Conservation (phyloP, 2,329 filamentous ascomycete species). For the Magnaporthiopsis poae region DNA sequence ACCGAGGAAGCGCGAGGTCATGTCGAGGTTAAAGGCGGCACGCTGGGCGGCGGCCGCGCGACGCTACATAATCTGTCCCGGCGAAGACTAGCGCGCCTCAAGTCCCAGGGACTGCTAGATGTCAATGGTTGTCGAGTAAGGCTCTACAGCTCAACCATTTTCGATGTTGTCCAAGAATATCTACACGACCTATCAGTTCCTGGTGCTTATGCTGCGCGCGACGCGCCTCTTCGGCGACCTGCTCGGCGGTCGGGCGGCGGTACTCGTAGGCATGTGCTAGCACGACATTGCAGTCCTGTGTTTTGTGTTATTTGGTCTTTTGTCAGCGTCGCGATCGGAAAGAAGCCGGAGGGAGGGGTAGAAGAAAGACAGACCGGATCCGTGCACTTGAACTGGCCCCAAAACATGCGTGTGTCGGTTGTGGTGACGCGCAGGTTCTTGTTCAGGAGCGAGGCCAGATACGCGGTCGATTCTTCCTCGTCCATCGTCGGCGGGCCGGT, state of each 20-base stretch:
- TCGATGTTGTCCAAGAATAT: no score
- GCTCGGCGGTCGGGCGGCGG: constrained; percentile 55
- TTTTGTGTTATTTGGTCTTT: not conserved
- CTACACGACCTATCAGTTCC: no score
- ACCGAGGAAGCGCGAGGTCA: constrained; percentile 79
- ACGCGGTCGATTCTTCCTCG: constrained; percentile 21
- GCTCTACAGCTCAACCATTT: no score
- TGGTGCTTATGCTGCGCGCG: no score
- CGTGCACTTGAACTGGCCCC: constrained; percentile 87
- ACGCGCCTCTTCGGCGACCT: constrained; percentile 28
- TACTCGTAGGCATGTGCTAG: constrained; percentile 83
- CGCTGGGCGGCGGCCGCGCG: constrained; percentile 22
- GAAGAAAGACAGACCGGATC: constrained; percentile 57
- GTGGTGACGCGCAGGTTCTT: constrained; percentile 71
- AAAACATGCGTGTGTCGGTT: constrained; percentile 77
- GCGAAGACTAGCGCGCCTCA: no score
- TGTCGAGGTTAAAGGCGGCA: constrained; percentile 50
- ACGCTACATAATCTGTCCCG: no score
- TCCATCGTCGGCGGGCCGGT: not conserved
- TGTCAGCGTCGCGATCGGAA: constrained; percentile 5
- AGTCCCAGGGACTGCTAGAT: no score
- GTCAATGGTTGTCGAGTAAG: no score
- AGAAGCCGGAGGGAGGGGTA: constrained; percentile 5
- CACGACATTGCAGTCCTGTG: constrained; percentile 77
- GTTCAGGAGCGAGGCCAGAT: constrained; percentile 59